Base-by-base conservation (phyloP, 1,139 yeast species). In the Yamadazyma diddensiae region DNA sequence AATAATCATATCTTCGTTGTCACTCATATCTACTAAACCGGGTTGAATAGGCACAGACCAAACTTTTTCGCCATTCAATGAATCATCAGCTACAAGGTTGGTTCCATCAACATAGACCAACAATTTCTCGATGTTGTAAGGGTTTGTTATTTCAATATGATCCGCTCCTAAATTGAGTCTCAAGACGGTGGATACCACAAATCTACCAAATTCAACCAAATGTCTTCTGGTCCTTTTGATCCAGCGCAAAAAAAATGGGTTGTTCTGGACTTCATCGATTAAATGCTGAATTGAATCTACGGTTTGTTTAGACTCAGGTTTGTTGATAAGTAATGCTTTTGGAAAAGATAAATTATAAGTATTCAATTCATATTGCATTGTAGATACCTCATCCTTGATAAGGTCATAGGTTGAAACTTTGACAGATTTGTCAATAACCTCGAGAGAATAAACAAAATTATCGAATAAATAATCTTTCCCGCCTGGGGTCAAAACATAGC, bases 41-140 rank as follows among this genome's bases (percentile, higher is more conserved):
- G 42, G 49, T 5, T 38, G 37, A 8, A 52, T 35, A 1, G 33
- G 33, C 3, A 46, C 36, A 12, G 36, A 37, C 73, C 73, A 67
- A 5, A 49, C 43, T 1, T 45, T 18, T 1, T 34, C 38, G 1
- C 69, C 70, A 33, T 52, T 39, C 14, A 47, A 52, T 0, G 72
- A 49, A 25, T 62, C 58, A 10, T 59, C 35, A 2, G 70, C 72
- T 2, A 57, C 52, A 5, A 67, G 40, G 1, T 37, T 33, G 1
- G 40, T 31, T n/a, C 39, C 38, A 3, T 34, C 37, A 5, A 47
- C 45, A 38, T 64, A 59, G 0, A 68, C 51, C 21, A 68, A 41
- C 16, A 61, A 41, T 37, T 67, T 68, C 17, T 52, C 59, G 29
- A 67, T 55, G 1, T 66, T 70, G 39, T 53, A 60, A n/a, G 51